Evolutionary conservation across 2,329 filamentous ascomycete genomes (phyloP), one percentile per base, ranked within the genome.

Genomic region (Hirsutella minnesotensis): DNA sequence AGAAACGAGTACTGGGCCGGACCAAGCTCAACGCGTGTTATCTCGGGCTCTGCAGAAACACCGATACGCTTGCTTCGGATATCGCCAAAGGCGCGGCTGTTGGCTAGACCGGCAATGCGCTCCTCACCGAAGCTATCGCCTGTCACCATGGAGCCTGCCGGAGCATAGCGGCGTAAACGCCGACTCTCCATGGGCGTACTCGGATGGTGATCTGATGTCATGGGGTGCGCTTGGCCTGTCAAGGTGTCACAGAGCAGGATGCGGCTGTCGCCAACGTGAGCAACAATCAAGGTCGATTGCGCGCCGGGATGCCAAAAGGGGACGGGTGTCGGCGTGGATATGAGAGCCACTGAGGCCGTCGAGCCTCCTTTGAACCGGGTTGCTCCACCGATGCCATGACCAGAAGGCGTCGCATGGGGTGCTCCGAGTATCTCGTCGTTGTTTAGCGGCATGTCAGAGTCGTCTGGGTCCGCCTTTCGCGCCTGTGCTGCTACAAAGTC

Each of bases 281-380:
- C 88, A 7, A 88, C 82, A 15, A 95, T 66, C 30, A 98, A 66
- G 1, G 88, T 94, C 0, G 84, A 87, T 3, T 86, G 83, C 0
- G 87, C 83, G 4, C 81, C 77, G 0, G 92, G 92, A 55, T 96
- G 86, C 92, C 92, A 98, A 63, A 94, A 98, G 0, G 92, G 92
- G 0, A 83, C 83, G 0, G 89, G 82, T 0, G 87, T 94, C 0
- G 90, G 88, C 0, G 92, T 96, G 1, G 88, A 94, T 44, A 98
- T 87, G 56, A 98, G 73, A 1, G 82, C 89, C 16, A 95, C 69
- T 16, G 87, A 94, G 35, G 86, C 89, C 2, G 92, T 98, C 42
- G 88, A 95, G 44, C 92, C 92, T 46, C 92, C 92, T 56, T 89
- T 86, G 69, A 96, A 96, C 46, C 87, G 83, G 22, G 72, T 79